phyloP scores from a whole-genome alignment of 2,329 filamentous ascomycete species.

The Raffaelea arxii region DNA sequence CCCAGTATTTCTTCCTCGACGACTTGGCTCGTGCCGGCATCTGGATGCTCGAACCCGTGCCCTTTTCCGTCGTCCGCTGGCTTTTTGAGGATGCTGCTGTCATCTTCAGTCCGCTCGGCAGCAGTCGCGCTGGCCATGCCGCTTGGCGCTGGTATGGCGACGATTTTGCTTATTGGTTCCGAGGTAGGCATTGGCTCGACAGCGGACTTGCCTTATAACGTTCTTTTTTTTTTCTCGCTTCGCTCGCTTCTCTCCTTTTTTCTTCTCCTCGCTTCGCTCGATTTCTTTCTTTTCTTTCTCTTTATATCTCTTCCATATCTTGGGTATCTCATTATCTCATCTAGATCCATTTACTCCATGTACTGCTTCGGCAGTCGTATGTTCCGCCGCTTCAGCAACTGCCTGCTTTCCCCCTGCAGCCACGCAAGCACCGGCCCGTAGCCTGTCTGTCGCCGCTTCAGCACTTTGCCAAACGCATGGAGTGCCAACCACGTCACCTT shows the following conservation, averaged over 20 bases:
- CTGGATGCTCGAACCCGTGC: conserved; percentile 77
- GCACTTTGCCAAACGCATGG: conserved; percentile 58
- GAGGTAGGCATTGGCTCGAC: conserved; percentile 53
- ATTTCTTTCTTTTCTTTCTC: not conserved
- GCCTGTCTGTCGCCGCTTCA: conserved; percentile 61
- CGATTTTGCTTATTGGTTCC: conserved; percentile 45
- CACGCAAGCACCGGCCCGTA: conserved; percentile 57
- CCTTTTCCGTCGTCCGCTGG: conserved; percentile 59
- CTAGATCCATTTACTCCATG: not conserved
- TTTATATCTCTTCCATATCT: not conserved
- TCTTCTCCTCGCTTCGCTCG: not conserved
- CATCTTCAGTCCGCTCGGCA: conserved; percentile 50
- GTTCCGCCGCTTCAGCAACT: conserved; percentile 18
- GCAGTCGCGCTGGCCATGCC: conserved; percentile 24
- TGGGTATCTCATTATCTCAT: not conserved
- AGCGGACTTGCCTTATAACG: conserved; percentile 23
- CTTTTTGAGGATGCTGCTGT: conserved; percentile 21
- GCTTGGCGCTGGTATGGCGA: conserved; percentile 58
- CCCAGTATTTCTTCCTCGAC: conserved; percentile 56
- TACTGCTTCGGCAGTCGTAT: conserved; percentile 8
- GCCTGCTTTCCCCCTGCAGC: conserved; percentile 43
- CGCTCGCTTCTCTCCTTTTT: not conserved
- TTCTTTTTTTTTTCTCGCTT: not conserved
- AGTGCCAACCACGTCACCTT: conserved; percentile 58
- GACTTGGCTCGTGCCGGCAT: conserved; percentile 66